A percentile compares a stretch with the other conserved stretches of the same genome.
Conservation (phyloP, 257 asterid species). For the Ballota nigra region DNA sequence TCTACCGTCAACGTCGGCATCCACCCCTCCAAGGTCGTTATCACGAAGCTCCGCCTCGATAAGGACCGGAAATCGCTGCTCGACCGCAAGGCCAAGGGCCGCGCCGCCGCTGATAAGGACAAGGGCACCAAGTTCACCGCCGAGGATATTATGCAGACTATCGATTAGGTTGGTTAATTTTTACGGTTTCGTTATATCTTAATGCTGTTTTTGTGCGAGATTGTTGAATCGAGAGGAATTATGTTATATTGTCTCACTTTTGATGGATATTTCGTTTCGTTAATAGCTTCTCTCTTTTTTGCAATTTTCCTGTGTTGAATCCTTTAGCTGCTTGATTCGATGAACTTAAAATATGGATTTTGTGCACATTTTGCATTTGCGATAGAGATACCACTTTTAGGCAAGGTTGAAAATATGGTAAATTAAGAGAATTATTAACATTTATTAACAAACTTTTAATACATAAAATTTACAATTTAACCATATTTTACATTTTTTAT, state of each 20-base stretch:
- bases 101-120: constrained; percentile 67
- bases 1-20: constrained; percentile 73
- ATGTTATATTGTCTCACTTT: constrained; percentile 1
- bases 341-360: not conserved
- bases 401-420: no score
- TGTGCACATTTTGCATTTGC: no score
- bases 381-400: no score
- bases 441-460: no score
- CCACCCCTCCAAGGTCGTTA: constrained; percentile 61
- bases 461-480: no score
- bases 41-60: constrained; percentile 65
- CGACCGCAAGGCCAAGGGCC: constrained; percentile 74
- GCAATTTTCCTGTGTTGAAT: not conserved
- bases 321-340: not conserved
- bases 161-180: constrained; percentile 42
- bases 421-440: no score
- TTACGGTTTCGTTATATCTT: not conserved
- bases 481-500: no score
- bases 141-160: constrained; percentile 65
- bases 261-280: constrained; percentile 7
- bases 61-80: constrained; percentile 66
- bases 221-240: constrained; percentile 8
- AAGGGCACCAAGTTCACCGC: constrained; percentile 70
- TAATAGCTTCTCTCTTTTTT: not conserved
- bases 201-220: not conserved